These are phyloP conservation scores for Pythium phragmitis DNA, from an alignment of 352 stramenopile species.

Conservation along the genomic window DNA sequence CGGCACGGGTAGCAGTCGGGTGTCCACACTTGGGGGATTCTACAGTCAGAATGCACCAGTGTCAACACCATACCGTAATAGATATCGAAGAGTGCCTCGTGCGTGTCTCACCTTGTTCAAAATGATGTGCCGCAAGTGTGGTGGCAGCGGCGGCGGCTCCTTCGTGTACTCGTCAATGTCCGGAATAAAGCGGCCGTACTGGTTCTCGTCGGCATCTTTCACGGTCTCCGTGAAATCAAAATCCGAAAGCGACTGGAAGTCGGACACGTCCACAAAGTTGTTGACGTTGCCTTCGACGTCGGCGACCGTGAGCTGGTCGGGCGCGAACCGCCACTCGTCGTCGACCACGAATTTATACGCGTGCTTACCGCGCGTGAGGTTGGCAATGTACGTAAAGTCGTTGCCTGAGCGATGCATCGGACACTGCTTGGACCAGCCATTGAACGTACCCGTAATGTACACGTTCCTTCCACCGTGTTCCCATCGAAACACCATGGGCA, in stretches of 20 bases:
- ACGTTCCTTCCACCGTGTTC: slow-evolving; percentile 96
- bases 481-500: slow-evolving; percentile 98
- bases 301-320: slow-evolving; percentile 95
- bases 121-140: slow-evolving; percentile 99
- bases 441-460: slow-evolving; percentile 99
- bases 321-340: slow-evolving; percentile 97
- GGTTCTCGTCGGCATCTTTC: slow-evolving; percentile 79
- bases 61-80: not conserved
- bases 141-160: slow-evolving; percentile 97
- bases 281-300: slow-evolving; percentile 99
- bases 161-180: slow-evolving; percentile 99
- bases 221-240: slow-evolving; percentile 50
- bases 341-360: slow-evolving; percentile 99
- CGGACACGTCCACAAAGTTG: slow-evolving; percentile 99
- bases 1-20: slow-evolving; percentile 93
- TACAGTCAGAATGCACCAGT: slow-evolving; percentile 27
- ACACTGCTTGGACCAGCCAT: slow-evolving; percentile 98
- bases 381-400: slow-evolving; percentile 99
- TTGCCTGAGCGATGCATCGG: slow-evolving; percentile 99
- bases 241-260: slow-evolving; percentile 92
- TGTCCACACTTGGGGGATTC: slow-evolving; percentile 93
- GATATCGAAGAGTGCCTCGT: too few species aligned
- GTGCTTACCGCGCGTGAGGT: slow-evolving; percentile 96
- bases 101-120: slow-evolving; percentile 93
- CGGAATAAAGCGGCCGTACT: slow-evolving; percentile 95